A percentile compares a stretch with the other conserved stretches of the same genome.
Conservation (phyloP, 441 rosid genomes). For the Populus hybrid region DNA sequence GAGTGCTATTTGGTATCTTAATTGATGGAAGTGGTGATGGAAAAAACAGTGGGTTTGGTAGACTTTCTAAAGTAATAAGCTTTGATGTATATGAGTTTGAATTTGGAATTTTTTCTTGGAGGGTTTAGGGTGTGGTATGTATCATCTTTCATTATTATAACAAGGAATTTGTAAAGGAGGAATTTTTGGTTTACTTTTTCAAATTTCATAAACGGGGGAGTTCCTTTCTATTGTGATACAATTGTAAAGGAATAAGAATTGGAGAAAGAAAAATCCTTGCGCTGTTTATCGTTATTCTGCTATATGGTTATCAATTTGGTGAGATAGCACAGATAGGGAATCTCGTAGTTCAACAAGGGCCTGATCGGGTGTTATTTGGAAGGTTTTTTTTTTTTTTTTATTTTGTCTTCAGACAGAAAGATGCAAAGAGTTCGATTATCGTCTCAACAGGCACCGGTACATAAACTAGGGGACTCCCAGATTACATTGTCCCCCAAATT, state of each 20-base stretch:
- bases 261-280: slow-evolving; percentile 13
- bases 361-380: slow-evolving; percentile 5
- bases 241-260: slow-evolving; percentile 8
- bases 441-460: slow-evolving; percentile 73
- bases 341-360: slow-evolving; percentile 8
- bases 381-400: slow-evolving; percentile 5
- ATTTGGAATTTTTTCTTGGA: slow-evolving; percentile 10
- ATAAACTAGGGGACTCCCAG: slow-evolving; percentile 76
- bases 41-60: background rate
- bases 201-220: slow-evolving; percentile 1
- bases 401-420: slow-evolving; percentile 14
- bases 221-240: slow-evolving; percentile 5
- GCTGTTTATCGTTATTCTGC: slow-evolving; percentile 4
- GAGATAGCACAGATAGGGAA: slow-evolving; percentile 5
- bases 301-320: slow-evolving; percentile 4
- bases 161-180: slow-evolving; percentile 14
- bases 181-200: slow-evolving; percentile 14
- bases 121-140: background rate
- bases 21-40: slow-evolving; percentile 11
- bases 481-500: slow-evolving; percentile 82
- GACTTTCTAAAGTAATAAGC: slow-evolving; percentile 5
- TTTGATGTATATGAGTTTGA: slow-evolving; percentile 14
- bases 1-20: slow-evolving; percentile 8
- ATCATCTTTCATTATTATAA: background rate
- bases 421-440: slow-evolving; percentile 91